Evolutionary conservation across 2,329 filamentous ascomycete species (phyloP).

Genomic region (Venturiaceae sp.): DNA sequence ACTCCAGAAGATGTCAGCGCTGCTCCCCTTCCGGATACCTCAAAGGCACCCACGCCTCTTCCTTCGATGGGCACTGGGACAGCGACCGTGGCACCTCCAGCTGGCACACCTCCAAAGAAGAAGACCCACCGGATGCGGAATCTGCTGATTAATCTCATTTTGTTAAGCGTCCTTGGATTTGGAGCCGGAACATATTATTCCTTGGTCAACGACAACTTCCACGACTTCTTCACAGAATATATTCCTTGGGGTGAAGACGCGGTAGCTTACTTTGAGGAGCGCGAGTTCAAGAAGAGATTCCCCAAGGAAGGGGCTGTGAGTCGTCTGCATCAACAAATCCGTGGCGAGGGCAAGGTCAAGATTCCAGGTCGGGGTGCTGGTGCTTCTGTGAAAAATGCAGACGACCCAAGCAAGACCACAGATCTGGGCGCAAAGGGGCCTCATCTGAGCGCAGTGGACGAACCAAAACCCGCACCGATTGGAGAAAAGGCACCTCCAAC

Average conservation of each 20-base stretch:
- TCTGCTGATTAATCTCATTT: slow-evolving; percentile 64
- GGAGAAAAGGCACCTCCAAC: slow-evolving; percentile 16
- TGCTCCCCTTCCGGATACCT: not conserved
- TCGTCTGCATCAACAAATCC: slow-evolving; percentile 35
- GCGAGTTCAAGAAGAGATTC: slow-evolving; percentile 84
- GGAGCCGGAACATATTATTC: slow-evolving; percentile 88
- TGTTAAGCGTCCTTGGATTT: slow-evolving; percentile 71
- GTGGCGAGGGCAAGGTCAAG: slow-evolving; percentile 59
- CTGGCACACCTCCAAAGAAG: slow-evolving; percentile 43
- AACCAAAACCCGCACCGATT: slow-evolving; percentile 30
- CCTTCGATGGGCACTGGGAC: slow-evolving; percentile 32
- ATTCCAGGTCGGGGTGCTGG: slow-evolving; percentile 74
- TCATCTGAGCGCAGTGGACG: slow-evolving; percentile 51
- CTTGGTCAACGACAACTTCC: slow-evolving; percentile 91
- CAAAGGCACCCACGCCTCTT: slow-evolving; percentile 1
- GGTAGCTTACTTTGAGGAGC: slow-evolving; percentile 91
- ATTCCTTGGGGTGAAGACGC: slow-evolving; percentile 89
- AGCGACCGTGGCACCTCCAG: slow-evolving; percentile 28
- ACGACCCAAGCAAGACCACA: slow-evolving; percentile 15
- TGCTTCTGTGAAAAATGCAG: slow-evolving; percentile 43
- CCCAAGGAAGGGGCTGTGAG: slow-evolving; percentile 34
- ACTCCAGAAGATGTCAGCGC: not conserved
- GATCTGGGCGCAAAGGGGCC: slow-evolving; percentile 37
- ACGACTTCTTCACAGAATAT: slow-evolving; percentile 98
- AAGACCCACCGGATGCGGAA: slow-evolving; percentile 66